phyloP scores from a whole-genome alignment of 2,329 filamentous ascomycete species.

The Sarocladium kiliense region DNA sequence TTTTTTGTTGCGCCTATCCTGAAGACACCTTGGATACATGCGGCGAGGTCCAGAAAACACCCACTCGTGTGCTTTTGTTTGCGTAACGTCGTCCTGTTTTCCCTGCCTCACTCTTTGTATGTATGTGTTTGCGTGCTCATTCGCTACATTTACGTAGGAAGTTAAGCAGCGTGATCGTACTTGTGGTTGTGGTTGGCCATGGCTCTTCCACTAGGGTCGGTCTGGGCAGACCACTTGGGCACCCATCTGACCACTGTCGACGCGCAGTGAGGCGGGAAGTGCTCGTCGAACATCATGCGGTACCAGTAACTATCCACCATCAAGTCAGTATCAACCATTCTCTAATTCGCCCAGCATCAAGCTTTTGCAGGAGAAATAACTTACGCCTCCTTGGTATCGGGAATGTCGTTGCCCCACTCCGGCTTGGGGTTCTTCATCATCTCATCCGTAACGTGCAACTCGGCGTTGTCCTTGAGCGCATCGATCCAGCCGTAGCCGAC shows the following conservation, averaged over 20 bases:
- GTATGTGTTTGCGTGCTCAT: neutral
- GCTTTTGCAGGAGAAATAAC: constrained; percentile 24
- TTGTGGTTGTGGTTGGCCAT: constrained; percentile 72
- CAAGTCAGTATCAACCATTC: neutral
- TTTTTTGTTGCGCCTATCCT: constrained; percentile 1
- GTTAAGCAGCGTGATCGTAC: constrained; percentile 52
- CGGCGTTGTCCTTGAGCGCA: constrained; percentile 89
- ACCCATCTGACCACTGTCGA: constrained; percentile 95
- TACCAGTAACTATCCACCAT: constrained; percentile 76
- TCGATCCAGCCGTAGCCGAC: constrained; percentile 99
- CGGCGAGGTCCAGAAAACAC: neutral
- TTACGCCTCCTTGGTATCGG: constrained; percentile 93
- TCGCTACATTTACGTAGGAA: neutral
- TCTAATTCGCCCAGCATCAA: neutral
- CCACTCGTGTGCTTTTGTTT: no score
- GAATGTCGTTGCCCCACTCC: constrained; percentile 89
- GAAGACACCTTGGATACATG: neutral
- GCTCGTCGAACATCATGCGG: constrained; percentile 96
- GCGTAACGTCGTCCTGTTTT: neutral
- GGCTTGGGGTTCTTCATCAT: constrained; percentile 98
- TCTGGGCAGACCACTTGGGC: constrained; percentile 95
- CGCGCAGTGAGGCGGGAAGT: constrained; percentile 89
- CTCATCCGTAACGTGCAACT: constrained; percentile 86
- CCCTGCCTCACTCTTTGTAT: neutral
- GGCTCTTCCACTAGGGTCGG: constrained; percentile 86